Percentiles rank a stretch among this genome's conserved stretches.
These are phyloP conservation scores for Panicum miliaceum DNA, from an alignment of 176 grass and related monocot genomes.

Conservation along the genomic window DNA sequence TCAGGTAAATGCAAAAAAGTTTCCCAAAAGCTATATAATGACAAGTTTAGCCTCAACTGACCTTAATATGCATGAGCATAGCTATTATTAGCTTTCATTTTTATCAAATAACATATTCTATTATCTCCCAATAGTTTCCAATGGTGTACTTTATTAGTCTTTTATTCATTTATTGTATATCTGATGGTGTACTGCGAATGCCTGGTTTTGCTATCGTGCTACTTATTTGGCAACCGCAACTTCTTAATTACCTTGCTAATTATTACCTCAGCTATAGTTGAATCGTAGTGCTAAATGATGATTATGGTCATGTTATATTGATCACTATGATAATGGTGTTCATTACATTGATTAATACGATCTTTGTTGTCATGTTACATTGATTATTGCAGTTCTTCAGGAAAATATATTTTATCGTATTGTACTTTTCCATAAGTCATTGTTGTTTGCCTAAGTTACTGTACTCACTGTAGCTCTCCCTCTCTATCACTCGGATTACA, in stretches of 20 bases:
- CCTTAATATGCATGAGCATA: background rate
- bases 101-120: background rate
- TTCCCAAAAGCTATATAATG: slow-evolving; percentile 10
- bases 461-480: background rate
- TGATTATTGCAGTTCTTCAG: background rate
- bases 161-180: slow-evolving; percentile 26
- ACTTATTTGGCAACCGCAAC: slow-evolving; percentile 6
- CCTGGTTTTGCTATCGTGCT: background rate
- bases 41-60: background rate
- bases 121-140: slow-evolving; percentile 6
- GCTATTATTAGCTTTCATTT: background rate
- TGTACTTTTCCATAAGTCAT: background rate
- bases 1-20: slow-evolving; percentile 3
- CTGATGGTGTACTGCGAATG: background rate
- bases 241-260: background rate
- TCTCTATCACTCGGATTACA: background rate
- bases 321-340: background rate
- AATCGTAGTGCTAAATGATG: slow-evolving; percentile 16
- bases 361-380: background rate
- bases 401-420: background rate
- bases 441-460: background rate
- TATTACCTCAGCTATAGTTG: slow-evolving; percentile 6
- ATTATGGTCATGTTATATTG: background rate
- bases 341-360: background rate
- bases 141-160: background rate